Conservation (phyloP, 257 asterid genomes). For the Przewalskia tangutica region DNA sequence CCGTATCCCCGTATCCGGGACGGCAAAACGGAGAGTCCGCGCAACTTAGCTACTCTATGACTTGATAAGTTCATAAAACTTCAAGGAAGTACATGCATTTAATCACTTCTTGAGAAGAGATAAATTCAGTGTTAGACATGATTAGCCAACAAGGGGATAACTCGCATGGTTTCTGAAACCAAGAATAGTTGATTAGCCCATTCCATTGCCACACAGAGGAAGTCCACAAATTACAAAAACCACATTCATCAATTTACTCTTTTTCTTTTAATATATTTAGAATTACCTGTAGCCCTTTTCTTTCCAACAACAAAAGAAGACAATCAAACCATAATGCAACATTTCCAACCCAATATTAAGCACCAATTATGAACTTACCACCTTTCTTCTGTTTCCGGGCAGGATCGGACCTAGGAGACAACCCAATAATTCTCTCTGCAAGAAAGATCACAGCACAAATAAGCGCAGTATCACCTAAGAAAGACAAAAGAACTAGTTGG, state of each 20-base stretch:
- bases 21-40: no score
- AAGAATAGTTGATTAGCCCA: not conserved
- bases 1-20: no score
- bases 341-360: not conserved
- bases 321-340: not conserved
- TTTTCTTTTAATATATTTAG: not conserved
- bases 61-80: not conserved
- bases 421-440: not conserved
- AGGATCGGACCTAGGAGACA: not conserved
- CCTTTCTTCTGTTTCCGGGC: not conserved
- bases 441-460: not conserved
- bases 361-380: not conserved
- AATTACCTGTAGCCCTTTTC: not conserved
- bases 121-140: not conserved
- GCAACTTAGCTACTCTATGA: not conserved
- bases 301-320: not conserved
- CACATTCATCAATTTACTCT: not conserved
- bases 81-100: not conserved
- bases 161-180: not conserved
- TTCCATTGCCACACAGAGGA: not conserved
- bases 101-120: not conserved
- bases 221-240: not conserved
- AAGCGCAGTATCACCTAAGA: not conserved
- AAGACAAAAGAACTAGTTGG: not conserved
- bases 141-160: slow-evolving; percentile 1